Conservation (phyloP, 2,329 filamentous ascomycete genomes). For the Aureobasidium sp. region DNA sequence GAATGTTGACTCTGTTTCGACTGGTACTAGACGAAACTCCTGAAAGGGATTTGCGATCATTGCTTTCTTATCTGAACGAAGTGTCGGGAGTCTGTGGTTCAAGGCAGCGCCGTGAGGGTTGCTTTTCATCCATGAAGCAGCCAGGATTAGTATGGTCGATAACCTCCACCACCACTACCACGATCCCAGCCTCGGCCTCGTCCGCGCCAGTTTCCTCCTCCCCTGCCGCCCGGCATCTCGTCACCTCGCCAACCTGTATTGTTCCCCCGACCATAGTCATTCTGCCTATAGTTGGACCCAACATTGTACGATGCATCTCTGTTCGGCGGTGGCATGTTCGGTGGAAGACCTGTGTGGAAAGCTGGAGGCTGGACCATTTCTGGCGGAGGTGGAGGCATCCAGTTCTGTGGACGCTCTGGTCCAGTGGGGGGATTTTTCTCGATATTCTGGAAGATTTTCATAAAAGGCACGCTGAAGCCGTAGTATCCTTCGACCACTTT, state of each 20-base stretch:
- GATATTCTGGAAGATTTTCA: slow-evolving; percentile 9
- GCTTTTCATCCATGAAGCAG: not conserved
- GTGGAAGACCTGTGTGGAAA: not conserved
- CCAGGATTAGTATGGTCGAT: not conserved
- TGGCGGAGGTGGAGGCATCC: slow-evolving; percentile 4
- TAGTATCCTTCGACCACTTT: slow-evolving; percentile 14
- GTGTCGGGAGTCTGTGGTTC: not conserved
- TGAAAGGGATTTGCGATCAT: not conserved
- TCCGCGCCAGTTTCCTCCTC: slow-evolving; percentile 5
- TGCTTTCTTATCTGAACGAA: not conserved
- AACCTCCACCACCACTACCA: not conserved
- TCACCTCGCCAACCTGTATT: not conserved
- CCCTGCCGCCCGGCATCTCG: not conserved
- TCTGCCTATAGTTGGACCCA: not conserved
- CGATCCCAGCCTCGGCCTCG: not conserved
- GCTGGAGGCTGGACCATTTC: not conserved
- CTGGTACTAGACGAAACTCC: not conserved
- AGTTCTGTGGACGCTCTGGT: not conserved
- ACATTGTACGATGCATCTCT: not conserved
- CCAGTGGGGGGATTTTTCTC: not conserved
- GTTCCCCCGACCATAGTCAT: not conserved
- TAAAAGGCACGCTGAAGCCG: slow-evolving; percentile 9
- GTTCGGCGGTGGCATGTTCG: not conserved
- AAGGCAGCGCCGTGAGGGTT: not conserved
- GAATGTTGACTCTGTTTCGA: not conserved